A percentile compares a stretch with the other conserved stretches of the same genome.
Evolutionary conservation across 768 basidiomycete genomes (phyloP).

Genomic region (Lanmaoa pseudosensibilis): DNA sequence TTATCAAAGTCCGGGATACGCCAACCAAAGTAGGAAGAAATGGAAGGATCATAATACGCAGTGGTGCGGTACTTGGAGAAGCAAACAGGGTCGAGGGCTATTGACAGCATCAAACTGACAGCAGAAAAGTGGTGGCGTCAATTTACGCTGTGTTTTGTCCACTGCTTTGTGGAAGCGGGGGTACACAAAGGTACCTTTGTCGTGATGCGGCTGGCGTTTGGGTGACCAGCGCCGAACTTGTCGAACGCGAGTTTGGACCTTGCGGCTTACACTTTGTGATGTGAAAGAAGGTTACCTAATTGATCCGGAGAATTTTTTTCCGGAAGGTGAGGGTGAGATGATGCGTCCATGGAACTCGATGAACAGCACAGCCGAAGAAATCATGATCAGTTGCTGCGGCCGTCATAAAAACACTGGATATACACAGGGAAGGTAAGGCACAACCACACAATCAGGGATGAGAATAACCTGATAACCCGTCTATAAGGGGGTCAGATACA

Average conservation of each 20-base stretch:
- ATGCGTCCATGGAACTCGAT: not conserved
- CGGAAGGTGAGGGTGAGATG: not conserved
- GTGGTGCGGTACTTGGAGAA: not conserved
- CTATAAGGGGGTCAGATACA: not conserved
- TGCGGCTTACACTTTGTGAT: not conserved
- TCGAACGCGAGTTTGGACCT: not conserved
- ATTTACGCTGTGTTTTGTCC: no score
- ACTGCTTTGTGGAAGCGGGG: not conserved
- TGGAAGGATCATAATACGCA: conserved; percentile 6
- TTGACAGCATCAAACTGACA: not conserved
- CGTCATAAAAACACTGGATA: not conserved
- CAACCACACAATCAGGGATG: not conserved
- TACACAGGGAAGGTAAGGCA: conserved; percentile 2
- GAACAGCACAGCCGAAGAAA: conserved; percentile 4
- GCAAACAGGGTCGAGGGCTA: conserved; percentile 9
- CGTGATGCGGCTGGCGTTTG: not conserved
- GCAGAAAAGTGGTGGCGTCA: not conserved
- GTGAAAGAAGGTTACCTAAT: not conserved
- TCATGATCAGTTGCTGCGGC: conserved; percentile 8
- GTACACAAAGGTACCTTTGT: not conserved
- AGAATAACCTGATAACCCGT: not conserved
- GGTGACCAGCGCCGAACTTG: not conserved
- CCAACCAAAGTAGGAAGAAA: not conserved
- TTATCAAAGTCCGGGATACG: not conserved
- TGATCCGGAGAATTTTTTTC: not conserved